A percentile compares a stretch with the other conserved stretches of the same genome.
These are phyloP conservation scores for Trichaptum fuscoviolaceum DNA, from an alignment of 768 basidiomycete genomes.

Conservation along the genomic window DNA sequence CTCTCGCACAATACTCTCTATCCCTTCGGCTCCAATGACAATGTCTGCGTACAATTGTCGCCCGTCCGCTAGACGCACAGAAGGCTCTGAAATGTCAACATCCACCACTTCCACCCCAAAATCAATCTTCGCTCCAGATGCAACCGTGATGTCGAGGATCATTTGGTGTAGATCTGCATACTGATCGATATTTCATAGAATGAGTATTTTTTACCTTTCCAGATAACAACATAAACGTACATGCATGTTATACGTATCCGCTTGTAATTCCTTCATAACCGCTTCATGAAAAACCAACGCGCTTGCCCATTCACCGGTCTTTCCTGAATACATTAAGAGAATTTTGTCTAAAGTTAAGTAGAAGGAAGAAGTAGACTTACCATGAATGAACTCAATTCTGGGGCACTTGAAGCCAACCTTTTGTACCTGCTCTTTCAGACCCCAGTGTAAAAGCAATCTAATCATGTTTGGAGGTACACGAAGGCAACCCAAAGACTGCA, in stretches of 20 bases:
- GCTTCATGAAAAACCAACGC: background rate
- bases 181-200: slow-evolving; percentile 22
- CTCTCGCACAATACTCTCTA: slow-evolving; percentile 34
- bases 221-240: background rate
- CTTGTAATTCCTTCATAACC: slow-evolving; percentile 1
- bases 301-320: background rate
- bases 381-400: slow-evolving; percentile 37
- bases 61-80: slow-evolving; percentile 33
- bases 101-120: slow-evolving; percentile 29
- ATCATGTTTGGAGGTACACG: slow-evolving; percentile 30
- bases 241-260: background rate
- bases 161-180: slow-evolving; percentile 47
- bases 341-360: background rate
- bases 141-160: slow-evolving; percentile 41
- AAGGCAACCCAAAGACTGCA: background rate
- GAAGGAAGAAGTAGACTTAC: slow-evolving; percentile 19
- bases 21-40: slow-evolving; percentile 59
- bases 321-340: background rate
- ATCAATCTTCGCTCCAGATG: slow-evolving; percentile 44
- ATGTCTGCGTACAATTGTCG: slow-evolving; percentile 44
- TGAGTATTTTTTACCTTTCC: background rate
- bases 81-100: slow-evolving; percentile 19
- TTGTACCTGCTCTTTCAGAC: slow-evolving; percentile 37
- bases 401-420: slow-evolving; percentile 34
- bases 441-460: slow-evolving; percentile 45